Evolutionary conservation across 768 basidiomycete species (phyloP).

Genomic region (Tephrocybe sp.): DNA sequence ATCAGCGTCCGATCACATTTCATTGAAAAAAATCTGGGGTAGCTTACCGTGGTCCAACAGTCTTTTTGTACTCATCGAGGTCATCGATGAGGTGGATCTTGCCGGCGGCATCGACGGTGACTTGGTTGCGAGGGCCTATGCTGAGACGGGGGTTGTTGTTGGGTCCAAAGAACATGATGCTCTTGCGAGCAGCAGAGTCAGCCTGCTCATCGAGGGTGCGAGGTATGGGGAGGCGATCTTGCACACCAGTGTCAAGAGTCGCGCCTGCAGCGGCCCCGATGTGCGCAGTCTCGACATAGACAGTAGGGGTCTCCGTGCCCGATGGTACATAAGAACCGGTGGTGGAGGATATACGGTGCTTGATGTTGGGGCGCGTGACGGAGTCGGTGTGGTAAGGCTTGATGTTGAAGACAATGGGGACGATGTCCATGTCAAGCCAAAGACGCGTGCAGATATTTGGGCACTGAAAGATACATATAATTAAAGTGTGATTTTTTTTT

Average conservation of each 20-base stretch:
- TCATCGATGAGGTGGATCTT: constrained; percentile 86
- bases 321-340: constrained; percentile 77
- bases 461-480: constrained; percentile 35
- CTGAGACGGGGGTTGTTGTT: constrained; percentile 79
- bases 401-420: constrained; percentile 84
- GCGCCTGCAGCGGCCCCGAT: constrained; percentile 27
- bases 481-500: constrained; percentile 14
- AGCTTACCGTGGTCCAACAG: constrained; percentile 59
- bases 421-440: constrained; percentile 81
- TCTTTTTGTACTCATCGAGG: constrained; percentile 71
- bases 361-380: constrained; percentile 72
- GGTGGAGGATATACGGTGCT: constrained; percentile 79
- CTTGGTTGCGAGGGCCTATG: constrained; percentile 83
- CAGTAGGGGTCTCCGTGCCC: constrained; percentile 72
- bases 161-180: constrained; percentile 79
- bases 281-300: constrained; percentile 60
- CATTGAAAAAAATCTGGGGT: neutral
- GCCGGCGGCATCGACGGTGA: constrained; percentile 82
- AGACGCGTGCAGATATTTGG: constrained; percentile 85
- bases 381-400: constrained; percentile 81
- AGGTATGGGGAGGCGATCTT: constrained; percentile 64
- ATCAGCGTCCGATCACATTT: constrained; percentile 6
- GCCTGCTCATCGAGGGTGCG: constrained; percentile 83
- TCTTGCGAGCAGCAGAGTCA: constrained; percentile 83
- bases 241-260: constrained; percentile 40